phyloP scores from a whole-genome alignment of 495 filamentous ascomycete species.

The Annulohypoxylon maeteangense region DNA sequence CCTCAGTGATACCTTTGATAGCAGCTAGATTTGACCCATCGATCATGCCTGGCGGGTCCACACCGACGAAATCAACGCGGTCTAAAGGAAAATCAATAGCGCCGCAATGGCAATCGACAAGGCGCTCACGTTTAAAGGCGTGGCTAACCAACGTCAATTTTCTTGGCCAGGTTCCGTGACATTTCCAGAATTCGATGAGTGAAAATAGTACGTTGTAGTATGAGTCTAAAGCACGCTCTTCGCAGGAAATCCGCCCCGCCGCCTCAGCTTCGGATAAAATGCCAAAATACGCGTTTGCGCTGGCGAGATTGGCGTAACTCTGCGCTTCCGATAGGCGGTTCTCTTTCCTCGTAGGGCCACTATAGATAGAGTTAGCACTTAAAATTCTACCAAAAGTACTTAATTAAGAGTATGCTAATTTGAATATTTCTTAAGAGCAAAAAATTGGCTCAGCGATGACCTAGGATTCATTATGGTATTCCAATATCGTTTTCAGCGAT shows the following conservation, averaged over 20 bases:
- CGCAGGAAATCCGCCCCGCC: conserved; percentile 46
- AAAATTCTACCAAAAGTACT: background rate
- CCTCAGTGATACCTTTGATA: conserved; percentile 53
- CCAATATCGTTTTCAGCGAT: background rate
- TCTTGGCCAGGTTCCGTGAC: conserved; percentile 58
- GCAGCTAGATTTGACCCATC: conserved; percentile 50
- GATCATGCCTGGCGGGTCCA: conserved; percentile 70
- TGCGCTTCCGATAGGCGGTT: conserved; percentile 70
- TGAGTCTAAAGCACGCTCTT: conserved; percentile 78
- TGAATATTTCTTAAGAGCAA: background rate
- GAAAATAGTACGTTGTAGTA: conserved; percentile 83
- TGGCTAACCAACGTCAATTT: conserved; percentile 77
- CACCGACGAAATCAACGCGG: conserved; percentile 66
- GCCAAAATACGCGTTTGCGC: conserved; percentile 53
- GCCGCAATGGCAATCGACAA: conserved; percentile 73
- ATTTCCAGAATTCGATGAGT: conserved; percentile 66
- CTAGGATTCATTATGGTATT: background rate
- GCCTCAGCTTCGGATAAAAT: conserved; percentile 27
- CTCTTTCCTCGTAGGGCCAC: conserved; percentile 69
- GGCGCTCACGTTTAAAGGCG: conserved; percentile 75
- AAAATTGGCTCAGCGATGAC: background rate
- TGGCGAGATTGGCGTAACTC: conserved; percentile 68
- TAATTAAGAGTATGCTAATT: background rate
- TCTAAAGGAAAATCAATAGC: conserved; percentile 67
- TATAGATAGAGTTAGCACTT: conserved; percentile 43